Evolutionary conservation across 1,284 basidiomycete species (phyloP), one percentile per base, ranked within the genome.

Genomic region (Xerocomus cyaneibrunnescens): DNA sequence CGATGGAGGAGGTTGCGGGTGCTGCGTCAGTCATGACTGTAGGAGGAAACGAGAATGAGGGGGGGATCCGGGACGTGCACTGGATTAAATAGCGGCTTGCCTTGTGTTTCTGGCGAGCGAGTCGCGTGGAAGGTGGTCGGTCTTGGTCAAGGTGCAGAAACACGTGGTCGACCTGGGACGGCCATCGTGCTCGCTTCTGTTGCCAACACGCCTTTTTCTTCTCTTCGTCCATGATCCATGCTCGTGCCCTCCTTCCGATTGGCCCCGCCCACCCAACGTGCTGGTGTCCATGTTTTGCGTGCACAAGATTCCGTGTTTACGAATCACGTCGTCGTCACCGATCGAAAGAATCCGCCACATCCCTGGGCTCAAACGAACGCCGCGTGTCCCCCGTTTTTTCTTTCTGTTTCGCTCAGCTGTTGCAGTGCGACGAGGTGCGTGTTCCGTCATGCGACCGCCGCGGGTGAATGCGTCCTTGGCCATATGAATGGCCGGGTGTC

Each of bases 11-110:
- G 50, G 81, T 77, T 30, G 77, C 77, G 51, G 76, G 77, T 60
- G 76, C 77, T 69, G 85, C 81, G 59, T 87, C 85, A 57, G 82
- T 72, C 85, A 87, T 87, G 62, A 53, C 55, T 60, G 53, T 40
- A 21, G 16, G 23, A 5, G 35, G 17, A 32, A 45, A 22, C 19
- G 19, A 16, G 30, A 14, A 43, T 57, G 45, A 42, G 43, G 36
- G 43, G 36, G 17, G 13, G 19, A 41, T 35, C 39, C 44, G 39
- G 41, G 53, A 38, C 23, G 3, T 27, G 42, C 13, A 6, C 13
- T 21, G 51, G 60, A 19, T 68, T 67, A 70, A 62, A 67, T 67
- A 71, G 52, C 40, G 28, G 23, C 47, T 17, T 55, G 61, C 70
- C 69, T 65, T 67, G 68, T 55, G 61, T 45, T 54, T 56, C 49